These are phyloP conservation scores for Phytophthora pinifolia DNA, from an alignment of 352 stramenopile species.

Conservation along the genomic window DNA sequence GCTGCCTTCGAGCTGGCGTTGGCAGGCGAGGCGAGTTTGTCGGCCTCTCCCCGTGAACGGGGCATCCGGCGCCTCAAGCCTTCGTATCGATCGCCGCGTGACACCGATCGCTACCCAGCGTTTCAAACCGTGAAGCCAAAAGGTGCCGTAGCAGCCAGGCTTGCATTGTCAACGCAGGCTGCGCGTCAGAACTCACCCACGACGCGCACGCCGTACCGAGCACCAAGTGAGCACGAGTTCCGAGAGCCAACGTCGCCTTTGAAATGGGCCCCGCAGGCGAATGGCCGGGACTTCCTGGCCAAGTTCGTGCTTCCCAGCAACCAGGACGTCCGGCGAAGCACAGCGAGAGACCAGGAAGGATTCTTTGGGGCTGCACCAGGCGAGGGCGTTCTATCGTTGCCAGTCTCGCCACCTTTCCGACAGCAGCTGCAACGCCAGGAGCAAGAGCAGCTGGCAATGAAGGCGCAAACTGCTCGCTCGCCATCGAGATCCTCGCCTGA, in stretches of 20 bases:
- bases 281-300: conserved; percentile 54
- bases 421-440: conserved; percentile 24
- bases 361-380: conserved; percentile 46
- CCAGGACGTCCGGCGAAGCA: conserved; percentile 58
- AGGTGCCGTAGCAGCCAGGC: conserved; percentile 34
- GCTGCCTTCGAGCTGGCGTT: conserved; percentile 26
- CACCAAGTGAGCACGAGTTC: conserved; percentile 48
- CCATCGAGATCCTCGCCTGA: conserved; percentile 7
- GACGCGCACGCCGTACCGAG: conserved; percentile 44
- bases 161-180: conserved; percentile 29
- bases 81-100: conserved; percentile 26
- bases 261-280: conserved; percentile 21
- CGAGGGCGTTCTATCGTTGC: conserved; percentile 31
- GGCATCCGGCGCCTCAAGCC: conserved; percentile 26
- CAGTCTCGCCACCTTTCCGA: conserved; percentile 35
- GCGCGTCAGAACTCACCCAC: conserved; percentile 45
- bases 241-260: conserved; percentile 33
- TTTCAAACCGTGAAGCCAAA: conserved; percentile 33
- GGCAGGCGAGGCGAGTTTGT: conserved; percentile 7
- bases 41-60: conserved; percentile 16
- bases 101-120: conserved; percentile 22
- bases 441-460: conserved; percentile 12
- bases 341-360: conserved; percentile 59
- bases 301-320: conserved; percentile 68
- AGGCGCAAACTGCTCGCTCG: conserved; percentile 18